Evolutionary conservation across 2,329 filamentous ascomycete genomes (phyloP).

Genomic region (Didymella pinodella): DNA sequence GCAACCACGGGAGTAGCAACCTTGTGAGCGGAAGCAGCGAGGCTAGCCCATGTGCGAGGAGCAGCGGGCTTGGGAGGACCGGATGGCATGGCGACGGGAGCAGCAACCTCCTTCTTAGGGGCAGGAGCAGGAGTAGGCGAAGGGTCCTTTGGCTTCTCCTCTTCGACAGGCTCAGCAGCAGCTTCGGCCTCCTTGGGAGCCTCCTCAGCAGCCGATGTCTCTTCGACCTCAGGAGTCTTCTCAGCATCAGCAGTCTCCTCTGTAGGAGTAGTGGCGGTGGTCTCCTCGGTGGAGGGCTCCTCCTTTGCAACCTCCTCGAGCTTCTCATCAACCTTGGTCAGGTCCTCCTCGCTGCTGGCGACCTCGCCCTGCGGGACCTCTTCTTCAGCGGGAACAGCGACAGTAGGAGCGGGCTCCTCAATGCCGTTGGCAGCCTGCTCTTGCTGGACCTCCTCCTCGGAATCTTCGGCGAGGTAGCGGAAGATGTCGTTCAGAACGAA

Average conservation of each 20-base stretch:
- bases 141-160: slow-evolving; percentile 70
- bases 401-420: slow-evolving; percentile 53
- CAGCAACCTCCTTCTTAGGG: slow-evolving; percentile 60
- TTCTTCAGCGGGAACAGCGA: slow-evolving; percentile 42
- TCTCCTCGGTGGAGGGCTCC: slow-evolving; percentile 37
- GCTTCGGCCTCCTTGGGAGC: slow-evolving; percentile 44
- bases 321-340: slow-evolving; percentile 72
- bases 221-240: slow-evolving; percentile 51
- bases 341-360: slow-evolving; percentile 55
- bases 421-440: slow-evolving; percentile 48
- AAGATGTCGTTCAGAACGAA: slow-evolving; percentile 99
- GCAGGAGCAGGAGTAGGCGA: slow-evolving; percentile 63
- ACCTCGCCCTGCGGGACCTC: slow-evolving; percentile 42
- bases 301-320: slow-evolving; percentile 67
- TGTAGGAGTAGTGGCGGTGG: slow-evolving; percentile 48
- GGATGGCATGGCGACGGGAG: slow-evolving; percentile 63
- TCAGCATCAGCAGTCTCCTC: slow-evolving; percentile 47
- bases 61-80: slow-evolving; percentile 63
- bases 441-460: slow-evolving; percentile 65
- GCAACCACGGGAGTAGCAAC: slow-evolving; percentile 54
- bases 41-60: slow-evolving; percentile 76
- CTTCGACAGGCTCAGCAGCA: slow-evolving; percentile 47
- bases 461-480: slow-evolving; percentile 86
- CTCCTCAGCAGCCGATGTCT: slow-evolving; percentile 52
- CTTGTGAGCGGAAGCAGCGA: slow-evolving; percentile 62